These are phyloP conservation scores for Testicularia cyperi DNA, from an alignment of 1,284 basidiomycete genomes.

Conservation along the genomic window DNA sequence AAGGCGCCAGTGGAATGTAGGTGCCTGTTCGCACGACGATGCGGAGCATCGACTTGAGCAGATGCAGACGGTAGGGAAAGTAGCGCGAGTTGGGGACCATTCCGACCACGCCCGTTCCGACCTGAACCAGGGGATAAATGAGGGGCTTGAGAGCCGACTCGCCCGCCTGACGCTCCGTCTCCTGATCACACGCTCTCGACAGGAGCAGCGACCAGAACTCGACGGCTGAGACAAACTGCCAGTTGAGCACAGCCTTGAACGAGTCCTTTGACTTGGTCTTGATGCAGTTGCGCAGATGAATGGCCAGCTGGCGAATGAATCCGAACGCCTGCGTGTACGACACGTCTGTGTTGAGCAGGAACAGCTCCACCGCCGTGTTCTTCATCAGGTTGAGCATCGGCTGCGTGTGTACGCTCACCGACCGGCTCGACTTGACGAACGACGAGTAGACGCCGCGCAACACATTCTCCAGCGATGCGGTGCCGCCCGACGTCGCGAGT, in stretches of 20 bases:
- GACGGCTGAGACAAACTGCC: conserved; percentile 93
- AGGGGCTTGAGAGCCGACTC: conserved; percentile 81
- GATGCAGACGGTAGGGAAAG: conserved; percentile 77
- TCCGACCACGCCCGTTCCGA: conserved; percentile 89
- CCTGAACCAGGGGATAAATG: conserved; percentile 93
- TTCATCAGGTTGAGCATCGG: conserved; percentile 98
- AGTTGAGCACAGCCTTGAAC: conserved; percentile 67
- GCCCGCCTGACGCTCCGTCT: conserved; percentile 33
- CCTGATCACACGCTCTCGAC: conserved; percentile 42
- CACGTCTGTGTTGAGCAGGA: conserved; percentile 70
- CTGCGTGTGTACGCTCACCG: conserved; percentile 80
- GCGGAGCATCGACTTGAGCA: conserved; percentile 72
- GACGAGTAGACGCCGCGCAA: conserved; percentile 87
- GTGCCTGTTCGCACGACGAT: conserved; percentile 75
- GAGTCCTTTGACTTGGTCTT: conserved; percentile 69
- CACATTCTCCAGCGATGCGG: conserved; percentile 78
- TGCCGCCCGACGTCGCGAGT: conserved; percentile 77
- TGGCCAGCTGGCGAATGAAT: conserved; percentile 93
- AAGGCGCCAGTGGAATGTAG: conserved; percentile 85
- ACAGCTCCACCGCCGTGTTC: conserved; percentile 91
- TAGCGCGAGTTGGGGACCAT: conserved; percentile 79
- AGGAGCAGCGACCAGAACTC: conserved; percentile 91
- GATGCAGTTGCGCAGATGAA: conserved; percentile 87
- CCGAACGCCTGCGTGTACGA: conserved; percentile 92
- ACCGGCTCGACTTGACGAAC: conserved; percentile 77